Evolutionary conservation across 1,284 basidiomycete species (phyloP).

Genomic region (Heterobasidion irregulare): DNA sequence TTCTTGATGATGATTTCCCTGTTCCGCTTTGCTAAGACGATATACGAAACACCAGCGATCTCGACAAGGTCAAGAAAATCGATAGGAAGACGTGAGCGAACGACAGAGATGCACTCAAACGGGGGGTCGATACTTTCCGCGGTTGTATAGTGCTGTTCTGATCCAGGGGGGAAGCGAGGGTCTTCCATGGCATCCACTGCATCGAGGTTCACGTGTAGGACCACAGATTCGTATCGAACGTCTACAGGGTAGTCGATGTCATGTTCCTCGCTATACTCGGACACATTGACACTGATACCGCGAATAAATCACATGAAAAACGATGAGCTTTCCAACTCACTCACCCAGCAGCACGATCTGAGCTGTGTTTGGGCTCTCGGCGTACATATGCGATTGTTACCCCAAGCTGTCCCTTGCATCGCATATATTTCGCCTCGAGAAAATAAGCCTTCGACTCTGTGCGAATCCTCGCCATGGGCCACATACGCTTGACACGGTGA

Average conservation of each 20-base stretch:
- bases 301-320: neutral
- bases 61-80: constrained; percentile 36
- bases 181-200: constrained; percentile 43
- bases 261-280: constrained; percentile 33
- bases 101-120: constrained; percentile 30
- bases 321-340: constrained; percentile 4
- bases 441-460: constrained; percentile 48
- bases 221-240: constrained; percentile 42
- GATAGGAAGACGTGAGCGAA: constrained; percentile 32
- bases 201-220: constrained; percentile 37
- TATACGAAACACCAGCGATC: constrained; percentile 31
- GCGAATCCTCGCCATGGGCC: constrained; percentile 41
- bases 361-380: constrained; percentile 22
- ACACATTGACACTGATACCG: constrained; percentile 31
- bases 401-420: constrained; percentile 34
- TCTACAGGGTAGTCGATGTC: constrained; percentile 40
- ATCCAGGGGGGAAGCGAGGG: constrained; percentile 32
- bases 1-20: constrained; percentile 37
- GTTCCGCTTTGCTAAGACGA: constrained; percentile 36
- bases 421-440: constrained; percentile 57
- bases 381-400: constrained; percentile 50
- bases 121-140: constrained; percentile 26
- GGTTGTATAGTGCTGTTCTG: constrained; percentile 27
- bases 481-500: constrained; percentile 34
- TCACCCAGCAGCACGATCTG: constrained; percentile 11